Evolutionary conservation across 2,329 filamentous ascomycete species (phyloP).

Genomic region (Colletotrichum cordylinicola): DNA sequence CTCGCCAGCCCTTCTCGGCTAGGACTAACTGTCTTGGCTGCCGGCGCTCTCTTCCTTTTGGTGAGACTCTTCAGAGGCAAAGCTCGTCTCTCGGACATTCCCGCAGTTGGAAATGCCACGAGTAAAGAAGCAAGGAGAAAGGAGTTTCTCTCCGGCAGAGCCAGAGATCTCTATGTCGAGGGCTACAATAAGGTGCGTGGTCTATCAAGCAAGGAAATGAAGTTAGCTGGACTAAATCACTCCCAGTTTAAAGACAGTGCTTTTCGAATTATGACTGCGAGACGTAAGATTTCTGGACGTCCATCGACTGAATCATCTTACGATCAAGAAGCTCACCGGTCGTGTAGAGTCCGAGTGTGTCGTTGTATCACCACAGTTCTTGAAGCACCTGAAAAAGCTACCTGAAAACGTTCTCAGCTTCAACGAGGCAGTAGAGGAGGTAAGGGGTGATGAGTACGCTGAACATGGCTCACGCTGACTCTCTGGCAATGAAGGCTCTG

Average conservation of each 20-base stretch:
- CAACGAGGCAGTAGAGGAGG: constrained; percentile 28
- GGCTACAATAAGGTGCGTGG: background rate
- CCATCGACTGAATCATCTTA: background rate
- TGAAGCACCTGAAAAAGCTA: constrained; percentile 32
- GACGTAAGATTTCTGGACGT: constrained; percentile 9
- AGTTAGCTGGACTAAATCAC: fast-evolving
- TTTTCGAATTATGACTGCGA: constrained; percentile 31
- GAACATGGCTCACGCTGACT: background rate
- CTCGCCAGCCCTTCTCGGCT: background rate
- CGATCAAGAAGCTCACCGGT: background rate
- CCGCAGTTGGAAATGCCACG: background rate
- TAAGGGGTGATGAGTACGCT: background rate
- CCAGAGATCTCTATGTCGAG: background rate
- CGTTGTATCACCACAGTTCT: constrained; percentile 31
- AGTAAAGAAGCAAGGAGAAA: background rate
- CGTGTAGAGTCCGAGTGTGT: constrained; percentile 9
- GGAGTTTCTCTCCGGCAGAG: background rate
- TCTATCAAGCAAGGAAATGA: background rate
- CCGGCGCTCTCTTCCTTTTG: background rate
- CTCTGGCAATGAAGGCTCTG: constrained; percentile 40
- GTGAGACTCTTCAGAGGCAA: background rate
- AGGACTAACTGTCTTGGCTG: background rate
- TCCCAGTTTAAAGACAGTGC: constrained; percentile 32
- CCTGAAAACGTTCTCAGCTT: constrained; percentile 34
- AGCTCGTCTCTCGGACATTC: background rate